Base-by-base conservation (phyloP, 2,329 filamentous ascomycete species). In the Scopulariopsis brevicaulis region DNA sequence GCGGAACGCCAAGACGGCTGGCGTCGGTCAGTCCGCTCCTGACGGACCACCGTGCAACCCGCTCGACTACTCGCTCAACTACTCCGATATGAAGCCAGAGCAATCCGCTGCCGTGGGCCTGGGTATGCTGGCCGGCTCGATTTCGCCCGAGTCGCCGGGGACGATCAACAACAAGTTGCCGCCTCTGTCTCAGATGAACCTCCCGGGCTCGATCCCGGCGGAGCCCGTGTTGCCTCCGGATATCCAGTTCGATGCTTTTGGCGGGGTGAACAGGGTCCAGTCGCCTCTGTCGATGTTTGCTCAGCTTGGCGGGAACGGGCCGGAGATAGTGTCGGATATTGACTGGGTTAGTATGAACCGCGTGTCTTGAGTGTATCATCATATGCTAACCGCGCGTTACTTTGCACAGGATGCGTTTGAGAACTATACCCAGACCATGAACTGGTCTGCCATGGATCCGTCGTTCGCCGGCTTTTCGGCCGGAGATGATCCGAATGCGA, bases 371-470 rank as follows among this genome's bases (percentile, higher is more conserved):
- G 37, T 4, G 18, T 50, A 50, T n/a, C 15, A 22, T 24, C 12
- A n/a, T 35, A 56, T 18, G 43, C 37, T 48, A 32, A 12, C 43
- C 51, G 53, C 24, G 5, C 59, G 58, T 18, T n/a, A 6, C 40
- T n/a, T 46, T 14, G 5, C 54, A 40, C 56, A 83, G 81, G 76
- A 77, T 51, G 76, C 78, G 14, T 78, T 84, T 54, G 80, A 84
- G 60, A 82, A 75, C 56, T 83, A 78, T 60, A 75, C 80, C 0
- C 81, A 84, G 60, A 68, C 37, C 14, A 57, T 57, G 55, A 57
- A 52, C 18, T 57, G 55, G 55, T 57, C 55, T 15, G 51, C 28
- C 15, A 48, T 52, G n/a, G 55, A 52, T n/a, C 48, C 55, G 34
- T 50, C 55, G n/a, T 57, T 57, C 34, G 32, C 35, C 34, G 34